Conservation (phyloP, 768 basidiomycete species). For the Lactarius sanguifluus region DNA sequence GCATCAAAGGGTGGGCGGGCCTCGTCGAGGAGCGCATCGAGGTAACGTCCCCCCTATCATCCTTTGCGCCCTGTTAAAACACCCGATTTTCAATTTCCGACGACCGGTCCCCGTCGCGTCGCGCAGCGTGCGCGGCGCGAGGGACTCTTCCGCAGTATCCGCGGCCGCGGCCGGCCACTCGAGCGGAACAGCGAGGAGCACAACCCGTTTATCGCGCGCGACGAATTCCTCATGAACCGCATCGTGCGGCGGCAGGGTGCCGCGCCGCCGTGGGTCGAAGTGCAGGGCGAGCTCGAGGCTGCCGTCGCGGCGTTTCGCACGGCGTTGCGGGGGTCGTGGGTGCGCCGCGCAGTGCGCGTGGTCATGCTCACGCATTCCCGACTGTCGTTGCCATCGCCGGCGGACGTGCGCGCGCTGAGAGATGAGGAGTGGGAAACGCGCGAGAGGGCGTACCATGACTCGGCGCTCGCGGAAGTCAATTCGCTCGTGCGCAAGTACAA, state of each 20-base stretch:
- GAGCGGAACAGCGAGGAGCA: slow-evolving; percentile 43
- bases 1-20: slow-evolving; percentile 70
- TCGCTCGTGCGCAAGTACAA: slow-evolving; percentile 77
- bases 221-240: slow-evolving; percentile 84
- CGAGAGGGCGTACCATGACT: slow-evolving; percentile 66
- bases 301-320: slow-evolving; percentile 62
- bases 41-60: slow-evolving; percentile 40
- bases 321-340: slow-evolving; percentile 66
- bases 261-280: slow-evolving; percentile 82
- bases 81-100: background rate
- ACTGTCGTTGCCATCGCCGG: slow-evolving; percentile 38
- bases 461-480: slow-evolving; percentile 71
- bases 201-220: slow-evolving; percentile 69
- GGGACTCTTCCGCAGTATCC: slow-evolving; percentile 70
- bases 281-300: slow-evolving; percentile 72
- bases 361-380: slow-evolving; percentile 49
- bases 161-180: slow-evolving; percentile 62
- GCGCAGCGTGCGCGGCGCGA: slow-evolving; percentile 62
- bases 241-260: slow-evolving; percentile 82
- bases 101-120: background rate
- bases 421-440: slow-evolving; percentile 71
- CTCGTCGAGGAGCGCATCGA: slow-evolving; percentile 81
- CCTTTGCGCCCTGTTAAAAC: background rate
- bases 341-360: slow-evolving; percentile 68
- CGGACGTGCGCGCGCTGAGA: slow-evolving; percentile 46